A percentile compares a stretch with the other conserved stretches of the same genome.
Evolutionary conservation across 169 alveolate genomes (phyloP).

Genomic region (Hepatocystis sp.): DNA sequence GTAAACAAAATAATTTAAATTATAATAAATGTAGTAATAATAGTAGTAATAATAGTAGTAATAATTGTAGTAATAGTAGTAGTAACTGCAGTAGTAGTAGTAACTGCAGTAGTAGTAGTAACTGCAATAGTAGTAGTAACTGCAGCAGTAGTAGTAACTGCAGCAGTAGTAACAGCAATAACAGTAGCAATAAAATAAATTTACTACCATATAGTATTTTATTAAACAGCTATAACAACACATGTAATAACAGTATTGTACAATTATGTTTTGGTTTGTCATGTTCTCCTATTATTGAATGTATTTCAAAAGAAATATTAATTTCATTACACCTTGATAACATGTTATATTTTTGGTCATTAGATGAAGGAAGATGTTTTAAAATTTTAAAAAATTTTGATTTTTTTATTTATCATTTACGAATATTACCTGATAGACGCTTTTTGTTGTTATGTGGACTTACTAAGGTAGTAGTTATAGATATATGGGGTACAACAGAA

Average conservation of each 20-base stretch:
- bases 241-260: slow-evolving; percentile 44
- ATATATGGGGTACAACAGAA: slow-evolving; percentile 45
- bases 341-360: slow-evolving; percentile 59
- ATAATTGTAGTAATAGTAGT: not conserved
- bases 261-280: slow-evolving; percentile 68
- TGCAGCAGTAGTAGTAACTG: too few species aligned
- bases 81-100: too few species aligned
- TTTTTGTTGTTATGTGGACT: slow-evolving; percentile 29
- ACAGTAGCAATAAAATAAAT: slow-evolving; percentile 16
- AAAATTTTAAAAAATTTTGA: slow-evolving; percentile 32
- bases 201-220: slow-evolving; percentile 54
- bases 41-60: not conserved
- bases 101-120: too few species aligned
- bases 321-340: slow-evolving; percentile 58
- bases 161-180: not conserved
- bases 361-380: slow-evolving; percentile 76
- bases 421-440: slow-evolving; percentile 69
- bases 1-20: not conserved
- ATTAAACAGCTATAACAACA: slow-evolving; percentile 31
- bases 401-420: slow-evolving; percentile 46
- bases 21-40: too few species aligned
- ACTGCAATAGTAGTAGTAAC: not conserved
- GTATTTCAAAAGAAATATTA: slow-evolving; percentile 63
- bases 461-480: slow-evolving; percentile 32
- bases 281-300: slow-evolving; percentile 46